Evolutionary conservation across 352 stramenopile species (phyloP), one percentile per base, ranked within the genome.

Genomic region (Phytopythium vexans): DNA sequence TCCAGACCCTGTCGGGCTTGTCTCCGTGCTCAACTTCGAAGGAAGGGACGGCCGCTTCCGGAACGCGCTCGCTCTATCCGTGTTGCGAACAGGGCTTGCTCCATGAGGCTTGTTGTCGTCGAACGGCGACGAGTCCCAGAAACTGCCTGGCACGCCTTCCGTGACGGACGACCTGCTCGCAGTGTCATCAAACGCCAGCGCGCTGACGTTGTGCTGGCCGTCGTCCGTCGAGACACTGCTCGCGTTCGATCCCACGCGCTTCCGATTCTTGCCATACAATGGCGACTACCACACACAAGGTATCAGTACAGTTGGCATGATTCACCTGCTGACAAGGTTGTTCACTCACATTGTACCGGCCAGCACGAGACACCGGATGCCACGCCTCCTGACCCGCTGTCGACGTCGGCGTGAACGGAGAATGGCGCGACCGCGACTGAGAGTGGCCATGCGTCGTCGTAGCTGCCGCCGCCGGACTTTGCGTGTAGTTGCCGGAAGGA

Each of bases 161-260:
- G 38, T 33, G 2, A 40, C 44, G 21, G 37, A 44, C 3, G 36
- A 41, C 12, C 44, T 32, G 32, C 57, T 45, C 7, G 44, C 49
- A 6, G 40, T 50, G 9, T 56, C 56, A 1, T 62, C 49, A 3
- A 70, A 37, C 8, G 62, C 61, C 43, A 66, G 67, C 16, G 70
- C 64, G 33, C 62, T 70, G n/a, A 61, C 62, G 45, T 52, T 72
- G 58, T 58, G 72, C 47, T 8, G 15, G n/a, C 11, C 48, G 37
- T 54, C 48, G 48, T 54, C 48, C 21, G 48, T 54, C 48, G 38
- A 32, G 48, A 54, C 36, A 37, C 48, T 54, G 58, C 68, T 77
- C 38, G 72, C 54, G 45, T 72, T 74, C 15, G 59, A 72, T 33
- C 62, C 60, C 41, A 67, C 64, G 15, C 68, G 64, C 48, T 77